Evolutionary conservation across 345 rosid species (phyloP).

Genomic region (Gynandropsis gynandra): DNA sequence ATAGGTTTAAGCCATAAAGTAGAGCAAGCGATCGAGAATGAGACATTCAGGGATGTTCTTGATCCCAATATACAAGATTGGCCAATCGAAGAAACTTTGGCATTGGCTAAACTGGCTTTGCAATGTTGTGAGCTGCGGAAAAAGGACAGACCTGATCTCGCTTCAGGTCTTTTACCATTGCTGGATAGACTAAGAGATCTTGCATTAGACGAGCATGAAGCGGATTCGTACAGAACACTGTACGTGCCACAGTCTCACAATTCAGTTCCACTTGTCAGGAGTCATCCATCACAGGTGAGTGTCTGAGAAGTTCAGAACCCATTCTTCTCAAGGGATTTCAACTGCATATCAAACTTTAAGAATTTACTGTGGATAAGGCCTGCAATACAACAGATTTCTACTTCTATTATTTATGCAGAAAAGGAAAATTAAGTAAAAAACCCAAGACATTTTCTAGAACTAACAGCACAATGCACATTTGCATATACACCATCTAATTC

Average conservation of each 20-base stretch:
- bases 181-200: constrained; percentile 46
- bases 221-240: background rate
- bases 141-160: constrained; percentile 76
- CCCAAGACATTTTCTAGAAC: background rate
- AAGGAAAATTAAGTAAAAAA: background rate
- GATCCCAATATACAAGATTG: constrained; percentile 66
- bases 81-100: constrained; percentile 58
- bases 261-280: constrained; percentile 16
- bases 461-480: background rate
- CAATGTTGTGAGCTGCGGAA: constrained; percentile 72
- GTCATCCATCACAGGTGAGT: constrained; percentile 20
- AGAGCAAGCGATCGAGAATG: constrained; percentile 51
- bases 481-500: background rate
- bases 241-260: constrained; percentile 15
- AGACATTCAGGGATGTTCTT: constrained; percentile 41
- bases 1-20: constrained; percentile 60
- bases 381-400: constrained; percentile 10
- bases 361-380: constrained; percentile 2
- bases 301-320: constrained; percentile 11
- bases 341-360: background rate
- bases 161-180: constrained; percentile 50
- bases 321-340: background rate
- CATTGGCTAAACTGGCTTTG: constrained; percentile 58
- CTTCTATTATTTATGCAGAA: background rate
- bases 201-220: constrained; percentile 26